Conservation (phyloP, 129 eudicot genomes). For the Chrysanthemum seticuspe region DNA sequence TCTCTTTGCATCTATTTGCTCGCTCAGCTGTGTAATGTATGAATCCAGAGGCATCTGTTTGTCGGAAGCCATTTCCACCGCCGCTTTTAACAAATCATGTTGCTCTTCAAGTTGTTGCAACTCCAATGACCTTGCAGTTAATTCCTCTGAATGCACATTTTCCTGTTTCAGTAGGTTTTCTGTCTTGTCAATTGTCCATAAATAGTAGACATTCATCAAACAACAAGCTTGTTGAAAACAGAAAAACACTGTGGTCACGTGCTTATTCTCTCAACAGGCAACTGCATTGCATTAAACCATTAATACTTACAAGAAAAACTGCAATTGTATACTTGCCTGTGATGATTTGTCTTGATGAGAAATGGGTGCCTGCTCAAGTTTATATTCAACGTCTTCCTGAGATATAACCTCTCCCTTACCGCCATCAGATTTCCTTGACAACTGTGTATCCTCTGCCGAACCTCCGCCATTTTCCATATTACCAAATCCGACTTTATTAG, state of each 20-base stretch:
- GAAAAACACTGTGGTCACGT: neutral
- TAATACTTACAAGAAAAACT: neutral
- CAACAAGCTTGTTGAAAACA: no score
- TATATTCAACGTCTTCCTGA: conserved; percentile 19
- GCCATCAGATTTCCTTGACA: conserved; percentile 1
- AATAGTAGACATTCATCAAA: conserved; percentile 13
- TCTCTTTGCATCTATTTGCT: conserved; percentile 47
- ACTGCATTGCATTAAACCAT: neutral
- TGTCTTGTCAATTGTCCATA: conserved; percentile 25
- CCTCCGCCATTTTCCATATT: conserved; percentile 16
- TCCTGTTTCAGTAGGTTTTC: conserved; percentile 23
- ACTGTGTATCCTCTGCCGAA: neutral
- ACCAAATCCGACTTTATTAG: neutral
- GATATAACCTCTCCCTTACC: conserved; percentile 16
- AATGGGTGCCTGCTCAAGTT: conserved; percentile 23
- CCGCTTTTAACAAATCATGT: conserved; percentile 49
- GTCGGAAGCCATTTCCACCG: conserved; percentile 52
- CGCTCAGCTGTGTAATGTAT: conserved; percentile 40
- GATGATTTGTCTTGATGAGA: conserved; percentile 28
- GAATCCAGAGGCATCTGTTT: conserved; percentile 38
- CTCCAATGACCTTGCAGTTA: conserved; percentile 25
- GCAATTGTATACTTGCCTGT: conserved; percentile 41
- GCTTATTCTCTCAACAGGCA: conserved; percentile 3
- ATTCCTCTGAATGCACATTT: conserved; percentile 29
- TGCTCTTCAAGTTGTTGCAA: conserved; percentile 46